These are phyloP conservation scores for Oryza meyeriana DNA, from an alignment of 176 grass and related monocot genomes.

Conservation along the genomic window DNA sequence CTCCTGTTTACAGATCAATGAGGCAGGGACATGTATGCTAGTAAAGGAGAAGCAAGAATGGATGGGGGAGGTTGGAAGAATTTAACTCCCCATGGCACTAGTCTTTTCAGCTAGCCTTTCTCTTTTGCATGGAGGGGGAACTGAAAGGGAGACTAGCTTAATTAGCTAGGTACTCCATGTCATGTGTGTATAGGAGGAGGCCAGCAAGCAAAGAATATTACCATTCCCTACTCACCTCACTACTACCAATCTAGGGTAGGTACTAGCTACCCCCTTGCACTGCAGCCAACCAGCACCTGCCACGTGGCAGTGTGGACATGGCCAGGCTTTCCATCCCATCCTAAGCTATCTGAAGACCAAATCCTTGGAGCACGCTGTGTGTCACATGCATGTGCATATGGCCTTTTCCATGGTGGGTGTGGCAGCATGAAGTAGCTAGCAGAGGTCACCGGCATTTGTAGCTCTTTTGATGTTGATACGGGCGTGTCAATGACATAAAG, in stretches of 20 bases:
- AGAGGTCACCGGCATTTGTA: constrained; percentile 26
- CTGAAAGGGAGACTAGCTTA: not conserved
- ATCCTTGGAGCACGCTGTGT: constrained; percentile 28
- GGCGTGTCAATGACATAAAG: constrained; percentile 46
- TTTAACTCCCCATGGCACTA: constrained; percentile 46
- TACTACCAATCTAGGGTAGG: not conserved
- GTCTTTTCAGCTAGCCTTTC: constrained; percentile 60
- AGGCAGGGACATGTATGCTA: constrained; percentile 27
- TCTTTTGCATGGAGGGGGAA: constrained; percentile 23
- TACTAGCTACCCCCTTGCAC: not conserved
- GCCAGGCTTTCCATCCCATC: constrained; percentile 33
- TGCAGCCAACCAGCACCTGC: not conserved
- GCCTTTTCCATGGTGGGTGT: constrained; percentile 9
- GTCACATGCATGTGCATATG: constrained; percentile 27
- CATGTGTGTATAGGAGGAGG: constrained; percentile 16
- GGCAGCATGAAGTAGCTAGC: constrained; percentile 6
- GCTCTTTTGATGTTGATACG: constrained; percentile 28
- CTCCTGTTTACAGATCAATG: constrained; percentile 29
- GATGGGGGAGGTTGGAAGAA: constrained; percentile 55
- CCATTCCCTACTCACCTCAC: not conserved
- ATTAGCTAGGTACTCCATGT: not conserved
- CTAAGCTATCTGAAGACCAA: constrained; percentile 31
- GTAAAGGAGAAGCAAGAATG: constrained; percentile 47
- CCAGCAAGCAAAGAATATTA: constrained; percentile 64
- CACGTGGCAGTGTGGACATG: not conserved